phyloP scores from a whole-genome alignment of 495 filamentous ascomycete species.

The Durotheca rogersii region DNA sequence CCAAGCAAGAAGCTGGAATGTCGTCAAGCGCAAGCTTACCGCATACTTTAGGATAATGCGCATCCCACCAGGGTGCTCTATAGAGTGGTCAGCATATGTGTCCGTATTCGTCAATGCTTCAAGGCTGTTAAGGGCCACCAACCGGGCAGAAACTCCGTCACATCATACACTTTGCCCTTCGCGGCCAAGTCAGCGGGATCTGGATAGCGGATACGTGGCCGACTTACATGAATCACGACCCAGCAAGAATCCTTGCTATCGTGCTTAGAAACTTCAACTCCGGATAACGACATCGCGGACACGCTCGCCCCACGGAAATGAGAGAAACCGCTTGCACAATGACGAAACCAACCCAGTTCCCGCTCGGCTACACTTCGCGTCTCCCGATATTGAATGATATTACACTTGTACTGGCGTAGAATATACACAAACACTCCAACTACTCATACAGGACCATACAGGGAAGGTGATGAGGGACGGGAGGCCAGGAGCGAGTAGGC shows the following conservation, averaged over 20 bases:
- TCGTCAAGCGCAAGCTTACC: conserved; percentile 15
- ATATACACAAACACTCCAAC: background rate
- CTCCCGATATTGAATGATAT: background rate
- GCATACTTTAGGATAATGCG: conserved; percentile 83
- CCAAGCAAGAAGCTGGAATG: background rate
- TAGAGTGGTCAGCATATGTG: conserved; percentile 27
- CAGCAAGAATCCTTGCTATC: conserved; percentile 69
- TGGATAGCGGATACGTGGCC: background rate
- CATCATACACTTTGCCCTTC: conserved; percentile 68
- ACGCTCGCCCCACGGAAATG: background rate
- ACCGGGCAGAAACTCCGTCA: conserved; percentile 69
- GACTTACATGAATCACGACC: conserved; percentile 69
- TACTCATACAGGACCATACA: too few relatives aligned
- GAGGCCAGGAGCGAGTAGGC: too few relatives aligned
- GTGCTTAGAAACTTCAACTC: conserved; percentile 68
- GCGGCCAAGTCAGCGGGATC: conserved; percentile 8
- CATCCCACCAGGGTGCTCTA: conserved; percentile 74
- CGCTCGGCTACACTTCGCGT: too few relatives aligned
- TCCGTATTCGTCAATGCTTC: too few relatives aligned
- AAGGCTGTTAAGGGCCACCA: conserved; percentile 10
- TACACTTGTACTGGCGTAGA: background rate
- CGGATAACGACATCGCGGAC: conserved; percentile 48
- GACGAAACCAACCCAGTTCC: too few relatives aligned
- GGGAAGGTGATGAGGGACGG: too few relatives aligned
- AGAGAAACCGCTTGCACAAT: background rate